Base-by-base conservation (phyloP, 805 yeast genomes). In the Ogataea paraovalis region DNA sequence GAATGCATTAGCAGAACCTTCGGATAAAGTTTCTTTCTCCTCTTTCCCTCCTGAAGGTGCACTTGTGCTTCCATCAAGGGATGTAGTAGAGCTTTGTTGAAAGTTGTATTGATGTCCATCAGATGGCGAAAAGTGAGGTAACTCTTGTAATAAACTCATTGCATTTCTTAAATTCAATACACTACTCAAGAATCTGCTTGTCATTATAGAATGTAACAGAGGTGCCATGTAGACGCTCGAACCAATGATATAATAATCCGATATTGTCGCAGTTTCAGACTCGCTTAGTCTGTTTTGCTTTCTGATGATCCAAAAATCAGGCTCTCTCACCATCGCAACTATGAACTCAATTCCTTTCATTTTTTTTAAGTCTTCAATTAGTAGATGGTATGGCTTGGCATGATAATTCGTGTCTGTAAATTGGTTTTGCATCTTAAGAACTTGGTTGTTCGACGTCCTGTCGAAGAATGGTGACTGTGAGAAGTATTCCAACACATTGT, bases 151-250 rank as follows among this genome's bases (percentile, higher is more conserved):
- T 22, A 64, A 64, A 14, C 68, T 62, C 39, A 83, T 58, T 0
- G 85, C 78, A 28, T 75, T 70, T 21, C 73, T 67, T 38, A 83
- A 58, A 48, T 67, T 61, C 42, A 62, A 59, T 7, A 69, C 67
- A 2, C 82, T 71, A 38, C 83, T 74, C 53, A 83, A 67, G 30
- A 89, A 65, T 50, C 97, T 70, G 32, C 91, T 82, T 18, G 87
- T 78, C 6, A 92, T 71, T 2, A 91, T 76, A 34, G 86, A 82
- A 59, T 82, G 81, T 0, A 87, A 74, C 16, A 80, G 70, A 0
- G 97, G 97, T 0, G 97, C 85, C 80, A 87, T 92, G 67, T 90
- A 94, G 2, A 94, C 85, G 60, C 88, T 90, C 18, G 96, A 95
- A 3, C 97, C 96, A 37, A 90, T 81, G 41, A 92, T 84, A 64